These are phyloP conservation scores for Fusarium sp. DNA, from an alignment of 2,329 filamentous ascomycete species.

Conservation along the genomic window DNA sequence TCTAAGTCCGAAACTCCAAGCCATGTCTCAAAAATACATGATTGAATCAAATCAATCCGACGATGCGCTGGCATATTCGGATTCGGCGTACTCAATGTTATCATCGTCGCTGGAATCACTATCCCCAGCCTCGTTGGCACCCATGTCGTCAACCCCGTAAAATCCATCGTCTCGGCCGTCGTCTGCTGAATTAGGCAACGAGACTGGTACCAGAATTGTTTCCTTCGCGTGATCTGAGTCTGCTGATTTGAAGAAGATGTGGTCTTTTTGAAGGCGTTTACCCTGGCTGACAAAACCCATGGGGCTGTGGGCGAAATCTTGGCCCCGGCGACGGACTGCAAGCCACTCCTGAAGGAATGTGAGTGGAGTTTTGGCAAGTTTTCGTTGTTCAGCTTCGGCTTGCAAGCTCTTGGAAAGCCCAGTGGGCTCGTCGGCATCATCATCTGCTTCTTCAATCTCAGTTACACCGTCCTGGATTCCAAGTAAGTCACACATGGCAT, in stretches of 20 bases:
- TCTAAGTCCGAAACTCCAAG: neutral
- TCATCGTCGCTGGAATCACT: constrained; percentile 42
- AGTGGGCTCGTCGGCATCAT: neutral
- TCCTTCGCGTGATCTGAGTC: neutral
- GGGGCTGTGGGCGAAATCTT: constrained; percentile 70
- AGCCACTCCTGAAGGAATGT: constrained; percentile 71
- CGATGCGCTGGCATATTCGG: constrained; percentile 41
- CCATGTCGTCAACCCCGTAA: constrained; percentile 48
- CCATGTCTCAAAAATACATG: neutral
- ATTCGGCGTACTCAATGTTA: constrained; percentile 45
- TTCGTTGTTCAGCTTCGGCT: constrained; percentile 1
- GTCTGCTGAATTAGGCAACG: constrained; percentile 2
- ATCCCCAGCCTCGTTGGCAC: constrained; percentile 42
- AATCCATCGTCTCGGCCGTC: constrained; percentile 29
- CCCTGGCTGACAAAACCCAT: constrained; percentile 70
- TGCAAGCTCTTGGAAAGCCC: neutral
- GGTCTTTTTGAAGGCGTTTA: constrained; percentile 60
- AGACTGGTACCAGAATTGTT: constrained; percentile 15
- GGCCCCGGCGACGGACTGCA: constrained; percentile 64
- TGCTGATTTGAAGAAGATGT: constrained; percentile 64
- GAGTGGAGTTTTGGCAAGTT: constrained; percentile 51
- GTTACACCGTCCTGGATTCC: constrained; percentile 41
- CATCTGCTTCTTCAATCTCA: neutral
- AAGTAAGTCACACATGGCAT: constrained; percentile 51
- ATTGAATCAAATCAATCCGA: neutral